Conservation (phyloP, 192 early-diverging fungal species). For the Helicostylum pulchrum region DNA sequence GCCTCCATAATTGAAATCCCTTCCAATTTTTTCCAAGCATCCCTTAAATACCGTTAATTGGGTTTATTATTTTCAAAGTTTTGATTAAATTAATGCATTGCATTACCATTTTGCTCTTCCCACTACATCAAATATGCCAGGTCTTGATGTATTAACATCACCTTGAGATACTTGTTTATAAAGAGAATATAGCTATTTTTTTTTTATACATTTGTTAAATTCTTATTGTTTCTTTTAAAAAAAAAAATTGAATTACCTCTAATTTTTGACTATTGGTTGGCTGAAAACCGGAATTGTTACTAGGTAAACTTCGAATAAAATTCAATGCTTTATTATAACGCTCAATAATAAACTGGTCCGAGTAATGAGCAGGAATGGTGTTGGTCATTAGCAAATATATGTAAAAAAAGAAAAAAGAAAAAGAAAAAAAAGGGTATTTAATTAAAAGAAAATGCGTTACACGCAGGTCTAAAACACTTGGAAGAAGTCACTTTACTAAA, state of each 20-base stretch:
- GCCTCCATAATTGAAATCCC: constrained; percentile 44
- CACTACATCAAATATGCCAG: constrained; percentile 46
- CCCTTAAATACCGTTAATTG: constrained; percentile 18
- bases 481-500: no score
- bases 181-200: constrained; percentile 41
- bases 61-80: no score
- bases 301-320: constrained; percentile 28
- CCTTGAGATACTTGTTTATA: constrained; percentile 50
- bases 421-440: neutral
- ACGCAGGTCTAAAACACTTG: no score
- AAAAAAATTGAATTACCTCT: constrained; percentile 9
- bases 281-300: constrained; percentile 22
- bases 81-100: no score
- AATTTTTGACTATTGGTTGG: constrained; percentile 27
- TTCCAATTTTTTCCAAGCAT: constrained; percentile 39
- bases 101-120: constrained; percentile 44
- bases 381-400: constrained; percentile 10
- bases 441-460: neutral
- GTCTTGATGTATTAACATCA: constrained; percentile 35
- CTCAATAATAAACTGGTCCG: neutral
- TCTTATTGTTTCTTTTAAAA: neutral
- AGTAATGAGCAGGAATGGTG: constrained; percentile 2
- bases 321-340: constrained; percentile 32
- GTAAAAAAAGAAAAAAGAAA: neutral
- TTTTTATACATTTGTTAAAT: neutral